Evolutionary conservation across 1,284 basidiomycete species (phyloP).

Genomic region (Dichomitus squalens): DNA sequence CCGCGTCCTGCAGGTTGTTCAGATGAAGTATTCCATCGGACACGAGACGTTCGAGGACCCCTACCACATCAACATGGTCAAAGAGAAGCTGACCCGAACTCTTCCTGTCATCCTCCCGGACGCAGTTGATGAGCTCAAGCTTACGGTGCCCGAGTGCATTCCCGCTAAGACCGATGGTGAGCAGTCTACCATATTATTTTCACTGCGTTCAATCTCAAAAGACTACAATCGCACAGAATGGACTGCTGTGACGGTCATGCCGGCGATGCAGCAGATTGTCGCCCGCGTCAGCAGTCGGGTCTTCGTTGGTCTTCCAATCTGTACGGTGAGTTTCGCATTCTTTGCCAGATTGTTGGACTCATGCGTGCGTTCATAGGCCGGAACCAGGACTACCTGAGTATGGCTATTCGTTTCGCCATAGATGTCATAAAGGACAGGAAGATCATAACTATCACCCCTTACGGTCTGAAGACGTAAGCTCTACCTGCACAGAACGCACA

Average conservation of each 20-base stretch:
- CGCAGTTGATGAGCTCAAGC: slow-evolving; percentile 30
- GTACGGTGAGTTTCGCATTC: slow-evolving; percentile 12
- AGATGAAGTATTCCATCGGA: slow-evolving; percentile 29
- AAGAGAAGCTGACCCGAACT: slow-evolving; percentile 27
- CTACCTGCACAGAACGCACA: no score
- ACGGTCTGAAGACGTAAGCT: slow-evolving; percentile 32
- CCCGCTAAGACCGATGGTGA: slow-evolving; percentile 11
- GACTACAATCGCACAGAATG: slow-evolving; percentile 21
- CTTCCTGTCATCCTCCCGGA: slow-evolving; percentile 28
- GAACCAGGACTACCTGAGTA: slow-evolving; percentile 19
- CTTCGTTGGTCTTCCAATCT: slow-evolving; percentile 33
- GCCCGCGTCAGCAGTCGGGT: slow-evolving; percentile 29
- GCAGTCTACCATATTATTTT: slow-evolving; percentile 15
- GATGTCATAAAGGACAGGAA: slow-evolving; percentile 5
- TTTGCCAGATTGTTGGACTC: background rate
- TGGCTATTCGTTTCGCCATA: slow-evolving; percentile 16
- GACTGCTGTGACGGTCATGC: slow-evolving; percentile 14
- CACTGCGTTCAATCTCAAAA: no score
- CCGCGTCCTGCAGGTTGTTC: background rate
- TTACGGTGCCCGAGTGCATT: slow-evolving; percentile 23
- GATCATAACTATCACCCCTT: slow-evolving; percentile 29
- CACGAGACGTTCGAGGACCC: slow-evolving; percentile 24
- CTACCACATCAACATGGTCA: slow-evolving; percentile 31
- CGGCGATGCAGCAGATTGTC: slow-evolving; percentile 26
- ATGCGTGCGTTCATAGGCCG: slow-evolving; percentile 20